phyloP scores from a whole-genome alignment of 116 monocot genomes.

The Cymodocea nodosa region DNA sequence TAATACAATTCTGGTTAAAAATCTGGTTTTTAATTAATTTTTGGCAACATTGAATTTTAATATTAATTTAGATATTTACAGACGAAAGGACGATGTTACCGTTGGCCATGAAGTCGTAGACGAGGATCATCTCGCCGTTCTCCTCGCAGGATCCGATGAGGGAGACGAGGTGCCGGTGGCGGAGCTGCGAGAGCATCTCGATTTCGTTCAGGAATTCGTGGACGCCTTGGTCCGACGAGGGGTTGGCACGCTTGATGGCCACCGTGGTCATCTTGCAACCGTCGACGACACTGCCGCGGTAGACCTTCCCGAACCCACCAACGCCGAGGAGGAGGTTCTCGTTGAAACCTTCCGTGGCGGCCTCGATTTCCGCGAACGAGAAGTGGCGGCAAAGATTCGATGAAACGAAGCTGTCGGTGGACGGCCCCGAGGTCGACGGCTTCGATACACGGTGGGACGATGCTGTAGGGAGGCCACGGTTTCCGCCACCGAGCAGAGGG shows the following conservation, averaged over 20 bases:
- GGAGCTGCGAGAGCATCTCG: conserved; percentile 78
- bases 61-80: too few species aligned
- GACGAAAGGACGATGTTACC: too few species aligned
- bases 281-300: conserved; percentile 38
- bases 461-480: too few species aligned
- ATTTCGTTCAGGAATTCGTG: conserved; percentile 78
- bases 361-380: conserved; percentile 60
- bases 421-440: conserved; percentile 10
- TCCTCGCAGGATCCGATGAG: conserved; percentile 87
- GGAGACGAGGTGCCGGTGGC: conserved; percentile 74
- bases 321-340: conserved; percentile 58
- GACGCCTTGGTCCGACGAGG: conserved; percentile 58
- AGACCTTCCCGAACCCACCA: conserved; percentile 83
- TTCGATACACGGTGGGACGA: too few species aligned
- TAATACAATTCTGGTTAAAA: too few species aligned
- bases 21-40: too few species aligned
- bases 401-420: conserved; percentile 33
- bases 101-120: conserved; percentile 74
- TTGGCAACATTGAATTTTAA: too few species aligned
- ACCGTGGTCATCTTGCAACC: conserved; percentile 21
- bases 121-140: conserved; percentile 69
- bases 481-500: background rate
- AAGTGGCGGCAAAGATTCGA: conserved; percentile 64
- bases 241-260: conserved; percentile 73
- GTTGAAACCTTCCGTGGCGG: conserved; percentile 52